Evolutionary conservation across 768 basidiomycete genomes (phyloP).

Genomic region (Coprinellus micaceus): DNA sequence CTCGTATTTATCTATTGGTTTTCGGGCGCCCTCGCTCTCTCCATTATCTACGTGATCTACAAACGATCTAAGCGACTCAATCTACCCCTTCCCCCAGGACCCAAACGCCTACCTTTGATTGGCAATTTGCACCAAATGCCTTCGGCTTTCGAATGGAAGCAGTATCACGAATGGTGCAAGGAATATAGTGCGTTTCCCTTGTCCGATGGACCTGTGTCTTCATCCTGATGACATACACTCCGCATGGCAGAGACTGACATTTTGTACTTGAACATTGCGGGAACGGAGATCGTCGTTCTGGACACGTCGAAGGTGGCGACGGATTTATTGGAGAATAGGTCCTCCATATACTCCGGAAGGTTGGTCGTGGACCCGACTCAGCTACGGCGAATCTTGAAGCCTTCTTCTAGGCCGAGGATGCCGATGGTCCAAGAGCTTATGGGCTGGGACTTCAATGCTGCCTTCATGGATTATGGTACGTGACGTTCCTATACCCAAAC

Average conservation of each 20-base stretch:
- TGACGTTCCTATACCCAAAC: too few species aligned
- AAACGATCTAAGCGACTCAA: background rate
- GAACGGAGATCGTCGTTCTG: constrained; percentile 22
- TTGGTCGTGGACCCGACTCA: background rate
- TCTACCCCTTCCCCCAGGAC: constrained; percentile 39
- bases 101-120: constrained; percentile 35
- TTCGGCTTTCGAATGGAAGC: constrained; percentile 29
- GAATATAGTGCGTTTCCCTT: constrained; percentile 27
- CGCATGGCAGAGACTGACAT: constrained; percentile 28
- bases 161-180: constrained; percentile 38
- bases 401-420: constrained; percentile 16
- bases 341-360: constrained; percentile 34
- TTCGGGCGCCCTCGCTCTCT: background rate
- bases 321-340: constrained; percentile 39
- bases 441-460: constrained; percentile 28
- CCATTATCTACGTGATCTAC: background rate
- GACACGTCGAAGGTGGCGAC: constrained; percentile 29
- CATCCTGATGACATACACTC: too few species aligned
- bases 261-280: constrained; percentile 21
- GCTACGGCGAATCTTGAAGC: too few species aligned
- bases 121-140: constrained; percentile 41
- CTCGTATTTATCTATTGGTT: background rate
- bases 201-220: too few species aligned
- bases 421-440: constrained; percentile 19
- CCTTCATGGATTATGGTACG: constrained; percentile 29